phyloP scores from a whole-genome alignment of 2,329 filamentous ascomycete genomes.

The Polytolypa hystricis region DNA sequence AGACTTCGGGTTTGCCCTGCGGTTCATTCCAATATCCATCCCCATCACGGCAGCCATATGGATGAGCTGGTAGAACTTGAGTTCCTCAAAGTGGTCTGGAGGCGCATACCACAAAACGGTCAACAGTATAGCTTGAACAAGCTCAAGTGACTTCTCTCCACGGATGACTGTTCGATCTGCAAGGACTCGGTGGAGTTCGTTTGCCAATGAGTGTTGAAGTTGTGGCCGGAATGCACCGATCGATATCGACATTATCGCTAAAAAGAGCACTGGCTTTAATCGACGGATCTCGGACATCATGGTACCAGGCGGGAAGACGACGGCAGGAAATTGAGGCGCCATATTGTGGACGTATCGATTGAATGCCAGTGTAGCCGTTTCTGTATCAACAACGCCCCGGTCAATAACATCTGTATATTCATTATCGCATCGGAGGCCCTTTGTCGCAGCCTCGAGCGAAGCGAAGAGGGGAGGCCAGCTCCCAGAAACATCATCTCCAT shows the following conservation, averaged over 20 bases:
- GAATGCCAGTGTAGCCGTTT: constrained; percentile 46
- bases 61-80: constrained; percentile 81
- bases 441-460: constrained; percentile 10
- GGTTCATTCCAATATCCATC: constrained; percentile 69
- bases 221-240: constrained; percentile 43
- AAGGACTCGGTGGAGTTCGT: constrained; percentile 60
- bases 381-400: constrained; percentile 39
- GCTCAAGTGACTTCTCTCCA: constrained; percentile 70
- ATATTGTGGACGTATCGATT: constrained; percentile 45
- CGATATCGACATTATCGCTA: constrained; percentile 45
- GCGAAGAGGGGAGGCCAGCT: constrained; percentile 14
- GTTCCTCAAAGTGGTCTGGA: constrained; percentile 70
- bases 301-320: constrained; percentile 45
- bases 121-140: constrained; percentile 68
- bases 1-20: constrained; percentile 32
- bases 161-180: constrained; percentile 63
- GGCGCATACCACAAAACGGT: constrained; percentile 77
- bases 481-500: constrained; percentile 7
- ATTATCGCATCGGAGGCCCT: constrained; percentile 13
- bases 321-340: constrained; percentile 45
- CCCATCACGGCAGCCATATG: constrained; percentile 74
- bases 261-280: constrained; percentile 49
- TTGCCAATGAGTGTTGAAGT: constrained; percentile 51
- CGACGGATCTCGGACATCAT: constrained; percentile 45
- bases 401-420: constrained; percentile 39